These are phyloP conservation scores for Neodidymelliopsis sp. DNA, from an alignment of 2,329 filamentous ascomycete genomes.

Conservation along the genomic window DNA sequence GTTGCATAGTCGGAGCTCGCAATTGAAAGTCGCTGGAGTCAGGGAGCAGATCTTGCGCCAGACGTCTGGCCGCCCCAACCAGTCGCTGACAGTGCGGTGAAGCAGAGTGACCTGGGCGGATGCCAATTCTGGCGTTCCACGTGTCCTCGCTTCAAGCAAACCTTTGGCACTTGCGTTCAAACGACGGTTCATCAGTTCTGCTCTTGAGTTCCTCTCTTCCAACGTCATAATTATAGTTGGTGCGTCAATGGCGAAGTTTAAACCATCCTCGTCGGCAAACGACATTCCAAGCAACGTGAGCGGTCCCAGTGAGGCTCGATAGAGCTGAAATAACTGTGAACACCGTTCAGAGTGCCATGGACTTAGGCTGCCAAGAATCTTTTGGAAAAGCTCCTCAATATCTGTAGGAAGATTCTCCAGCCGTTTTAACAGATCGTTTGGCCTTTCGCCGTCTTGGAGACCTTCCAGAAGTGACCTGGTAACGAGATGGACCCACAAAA, in stretches of 20 bases:
- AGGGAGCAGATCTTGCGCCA: no score
- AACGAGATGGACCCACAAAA: constrained; percentile 27
- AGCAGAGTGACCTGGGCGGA: no score
- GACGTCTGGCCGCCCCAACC: no score
- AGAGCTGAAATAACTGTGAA: constrained; percentile 21
- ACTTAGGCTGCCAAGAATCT: constrained; percentile 18
- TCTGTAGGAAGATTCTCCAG: constrained; percentile 19
- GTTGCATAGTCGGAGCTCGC: no score
- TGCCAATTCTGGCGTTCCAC: neutral
- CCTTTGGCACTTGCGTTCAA: constrained; percentile 20
- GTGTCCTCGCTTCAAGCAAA: constrained; percentile 16
- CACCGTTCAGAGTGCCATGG: constrained; percentile 9
- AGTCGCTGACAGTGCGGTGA: constrained; percentile 23
- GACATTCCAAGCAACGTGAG: constrained; percentile 19
- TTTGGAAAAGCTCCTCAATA: constrained; percentile 24
- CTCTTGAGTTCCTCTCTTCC: neutral
- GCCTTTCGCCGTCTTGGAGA: constrained; percentile 15
- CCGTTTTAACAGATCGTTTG: constrained; percentile 9
- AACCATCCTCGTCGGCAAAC: constrained; percentile 19
- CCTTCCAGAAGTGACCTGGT: constrained; percentile 13
- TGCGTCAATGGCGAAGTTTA: neutral
- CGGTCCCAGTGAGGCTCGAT: constrained; percentile 2
- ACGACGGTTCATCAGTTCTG: neutral
- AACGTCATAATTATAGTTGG: neutral
- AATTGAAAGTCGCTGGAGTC: no score